Percentiles rank a stretch among this genome's conserved stretches.
phyloP scores from a whole-genome alignment of 805 yeast species.

The Pichia insulana region DNA sequence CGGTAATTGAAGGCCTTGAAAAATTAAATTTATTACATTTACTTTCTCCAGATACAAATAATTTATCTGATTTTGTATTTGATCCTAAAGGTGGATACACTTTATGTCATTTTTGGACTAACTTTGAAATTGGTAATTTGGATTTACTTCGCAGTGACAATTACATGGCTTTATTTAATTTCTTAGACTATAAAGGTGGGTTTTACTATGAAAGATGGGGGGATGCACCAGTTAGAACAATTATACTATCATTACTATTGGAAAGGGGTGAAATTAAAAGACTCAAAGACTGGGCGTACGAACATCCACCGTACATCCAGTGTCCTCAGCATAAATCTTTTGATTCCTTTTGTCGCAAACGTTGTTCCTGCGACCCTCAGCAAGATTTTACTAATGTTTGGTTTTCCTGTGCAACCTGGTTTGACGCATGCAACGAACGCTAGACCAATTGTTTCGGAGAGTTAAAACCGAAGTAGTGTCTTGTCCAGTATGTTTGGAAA shows the following conservation, averaged over 20 bases:
- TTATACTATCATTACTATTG: slow-evolving; percentile 61
- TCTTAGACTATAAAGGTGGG: slow-evolving; percentile 71
- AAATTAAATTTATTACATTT: slow-evolving; percentile 30
- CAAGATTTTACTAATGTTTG: slow-evolving; percentile 59
- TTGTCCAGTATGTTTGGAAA: slow-evolving; percentile 47
- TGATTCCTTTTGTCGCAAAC: slow-evolving; percentile 40
- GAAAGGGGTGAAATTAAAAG: slow-evolving; percentile 62
- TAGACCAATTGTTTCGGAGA: background rate
- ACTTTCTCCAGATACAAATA: slow-evolving; percentile 25
- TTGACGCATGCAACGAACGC: slow-evolving; percentile 15
- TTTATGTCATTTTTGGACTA: slow-evolving; percentile 83
- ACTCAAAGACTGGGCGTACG: slow-evolving; percentile 74
- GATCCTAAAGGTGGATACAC: slow-evolving; percentile 59
- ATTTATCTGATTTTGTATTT: slow-evolving; percentile 54
- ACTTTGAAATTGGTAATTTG: slow-evolving; percentile 72
- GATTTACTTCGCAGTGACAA: slow-evolving; percentile 64
- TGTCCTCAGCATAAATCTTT: slow-evolving; percentile 54
- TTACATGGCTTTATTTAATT: slow-evolving; percentile 56
- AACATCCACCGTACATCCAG: slow-evolving; percentile 69
- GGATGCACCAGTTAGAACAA: slow-evolving; percentile 75
- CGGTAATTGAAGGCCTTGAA: slow-evolving; percentile 29
- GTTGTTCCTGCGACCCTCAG: slow-evolving; percentile 63
- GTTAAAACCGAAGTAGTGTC: background rate
- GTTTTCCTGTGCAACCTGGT: slow-evolving; percentile 30
- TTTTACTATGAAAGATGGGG: slow-evolving; percentile 91